Base-by-base conservation (phyloP, 305 asterid genomes). In the Petunia hybrid region DNA sequence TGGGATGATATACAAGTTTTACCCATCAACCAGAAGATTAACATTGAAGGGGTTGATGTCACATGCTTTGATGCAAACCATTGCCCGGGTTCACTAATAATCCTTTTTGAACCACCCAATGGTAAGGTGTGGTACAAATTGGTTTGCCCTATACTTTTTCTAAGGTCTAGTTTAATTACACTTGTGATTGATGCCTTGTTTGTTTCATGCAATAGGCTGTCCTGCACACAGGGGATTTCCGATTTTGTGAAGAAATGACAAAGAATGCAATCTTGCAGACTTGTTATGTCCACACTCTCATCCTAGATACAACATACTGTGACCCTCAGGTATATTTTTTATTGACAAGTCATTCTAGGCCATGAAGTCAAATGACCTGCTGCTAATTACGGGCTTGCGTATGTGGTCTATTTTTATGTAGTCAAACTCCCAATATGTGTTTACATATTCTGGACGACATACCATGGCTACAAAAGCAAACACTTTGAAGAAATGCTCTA, bases 21-120 rank as follows among this genome's bases (percentile, higher is more conserved):
- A 88, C 97, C 99, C 77, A 91, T 94, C 84, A 91, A 94, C 83
- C 89, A 90, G 87, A 96, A 84, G 93, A 87, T 91, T 80, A 92
- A 80, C 82, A 86, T 96, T 74, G 97, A 91, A 77, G 99, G 99
- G 71, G 82, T 84, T 69, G 84, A 90, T 63, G 91, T 96, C 70
- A 96, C 97, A n/a, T 94, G 98, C 86, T 96, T 91, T 78, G 97
- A 96, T 84, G 98, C 98, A 84, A 96, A 96, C 87, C 99, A 96
- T 85, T 96, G 99, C 82, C 98, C 99, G 36, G 99, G 99, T 83
- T 93, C 98, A 65, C 80, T 96, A 77, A 89, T 96, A 79, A 89
- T 96, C 80, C 88, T 96, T 81, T 96, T 96, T 81, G 98, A 96
- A 84, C 98, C 95, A 42, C 92, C 98, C 81, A 92, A 86, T 55